Conservation (phyloP, 345 rosid genomes). For the Anastatica hierochuntica region DNA sequence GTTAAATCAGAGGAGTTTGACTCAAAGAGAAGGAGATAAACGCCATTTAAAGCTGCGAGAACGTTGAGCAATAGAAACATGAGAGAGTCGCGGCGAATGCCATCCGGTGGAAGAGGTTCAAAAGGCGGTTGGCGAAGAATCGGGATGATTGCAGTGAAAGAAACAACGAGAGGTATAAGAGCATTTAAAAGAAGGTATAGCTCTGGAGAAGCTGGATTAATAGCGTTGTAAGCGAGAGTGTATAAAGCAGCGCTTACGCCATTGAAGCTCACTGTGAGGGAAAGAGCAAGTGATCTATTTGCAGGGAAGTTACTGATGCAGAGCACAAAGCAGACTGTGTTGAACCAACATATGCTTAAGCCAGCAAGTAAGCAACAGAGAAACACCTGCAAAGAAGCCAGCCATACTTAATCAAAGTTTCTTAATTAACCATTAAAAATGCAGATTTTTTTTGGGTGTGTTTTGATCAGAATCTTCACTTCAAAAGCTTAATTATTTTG, state of each 20-base stretch:
- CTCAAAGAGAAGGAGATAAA: constrained; percentile 65
- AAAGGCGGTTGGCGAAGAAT: constrained; percentile 81
- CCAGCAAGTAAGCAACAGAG: constrained; percentile 78
- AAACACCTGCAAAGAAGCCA: constrained; percentile 49
- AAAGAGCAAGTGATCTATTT: constrained; percentile 68
- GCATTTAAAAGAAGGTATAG: constrained; percentile 73
- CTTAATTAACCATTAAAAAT: too few species aligned
- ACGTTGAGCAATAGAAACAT: constrained; percentile 66
- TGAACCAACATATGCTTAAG: constrained; percentile 95
- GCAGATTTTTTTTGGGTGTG: too few species aligned
- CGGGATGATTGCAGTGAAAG: constrained; percentile 55
- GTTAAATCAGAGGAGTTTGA: constrained; percentile 32
- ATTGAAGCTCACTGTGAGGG: constrained; percentile 87
- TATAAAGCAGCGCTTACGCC: constrained; percentile 93
- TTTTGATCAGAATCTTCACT: too few species aligned
- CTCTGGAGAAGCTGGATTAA: constrained; percentile 40
- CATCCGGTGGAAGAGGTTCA: constrained; percentile 67
- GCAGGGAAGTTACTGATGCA: constrained; percentile 81
- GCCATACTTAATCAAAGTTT: constrained; percentile 5
- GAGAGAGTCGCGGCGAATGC: constrained; percentile 59
- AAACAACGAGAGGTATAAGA: constrained; percentile 48
- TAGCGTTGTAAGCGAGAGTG: constrained; percentile 65
- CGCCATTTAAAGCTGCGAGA: constrained; percentile 58
- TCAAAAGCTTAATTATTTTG: too few species aligned
- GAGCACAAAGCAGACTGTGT: constrained; percentile 88